phyloP scores from a whole-genome alignment of 2,329 filamentous ascomycete genomes.

The Fusarium nelsonii region DNA sequence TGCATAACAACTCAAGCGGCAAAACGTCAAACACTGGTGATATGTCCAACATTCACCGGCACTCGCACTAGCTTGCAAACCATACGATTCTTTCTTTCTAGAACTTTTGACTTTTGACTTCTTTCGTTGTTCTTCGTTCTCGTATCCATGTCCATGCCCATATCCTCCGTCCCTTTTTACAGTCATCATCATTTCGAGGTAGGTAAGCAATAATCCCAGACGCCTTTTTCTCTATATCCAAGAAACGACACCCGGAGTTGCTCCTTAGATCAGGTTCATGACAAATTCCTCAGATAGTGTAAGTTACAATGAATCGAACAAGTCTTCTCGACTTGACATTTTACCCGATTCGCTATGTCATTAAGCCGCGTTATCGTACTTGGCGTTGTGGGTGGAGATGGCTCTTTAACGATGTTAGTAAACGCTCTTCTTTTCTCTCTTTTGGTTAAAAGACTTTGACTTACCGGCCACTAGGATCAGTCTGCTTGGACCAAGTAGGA shows the following conservation, averaged over 20 bases:
- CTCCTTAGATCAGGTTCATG: slow-evolving; percentile 37
- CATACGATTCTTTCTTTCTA: slow-evolving; percentile 10
- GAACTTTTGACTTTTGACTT: slow-evolving; percentile 30
- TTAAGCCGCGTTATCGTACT: slow-evolving; percentile 70
- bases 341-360: slow-evolving; percentile 37
- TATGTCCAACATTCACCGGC: slow-evolving; percentile 7
- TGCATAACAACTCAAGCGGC: slow-evolving; percentile 29
- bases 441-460: slow-evolving; percentile 31
- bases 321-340: slow-evolving; percentile 21
- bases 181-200: slow-evolving; percentile 39
- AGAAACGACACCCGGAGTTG: slow-evolving; percentile 67
- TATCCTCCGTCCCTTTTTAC: slow-evolving; percentile 37
- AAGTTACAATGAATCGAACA: slow-evolving; percentile 44
- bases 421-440: background rate
- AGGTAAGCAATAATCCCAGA: slow-evolving; percentile 41
- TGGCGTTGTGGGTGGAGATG: slow-evolving; percentile 79
- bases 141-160: background rate
- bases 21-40: slow-evolving; percentile 1
- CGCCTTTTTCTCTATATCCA: slow-evolving; percentile 44
- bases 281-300: slow-evolving; percentile 34
- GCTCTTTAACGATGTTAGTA: slow-evolving; percentile 64
- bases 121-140: slow-evolving; percentile 24
- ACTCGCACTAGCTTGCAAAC: slow-evolving; percentile 4
- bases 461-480: slow-evolving; percentile 91
- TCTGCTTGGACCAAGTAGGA: slow-evolving; percentile 96